Conservation (phyloP, 2,329 filamentous ascomycete species). For the Beauveria asiatica region DNA sequence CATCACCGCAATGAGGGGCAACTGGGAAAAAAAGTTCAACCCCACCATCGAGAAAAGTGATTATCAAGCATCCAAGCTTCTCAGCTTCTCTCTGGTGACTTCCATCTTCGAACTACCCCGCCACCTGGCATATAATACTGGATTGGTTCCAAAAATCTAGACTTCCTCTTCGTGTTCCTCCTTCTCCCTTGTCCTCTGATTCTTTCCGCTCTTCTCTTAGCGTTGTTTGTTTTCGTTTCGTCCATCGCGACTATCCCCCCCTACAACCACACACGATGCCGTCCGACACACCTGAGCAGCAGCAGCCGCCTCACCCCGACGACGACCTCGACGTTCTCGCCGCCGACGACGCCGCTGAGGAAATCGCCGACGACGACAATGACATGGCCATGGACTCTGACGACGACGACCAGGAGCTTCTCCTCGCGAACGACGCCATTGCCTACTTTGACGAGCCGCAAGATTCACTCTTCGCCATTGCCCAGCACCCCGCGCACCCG, state of each 20-base stretch:
- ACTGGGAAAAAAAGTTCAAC: conserved; percentile 8
- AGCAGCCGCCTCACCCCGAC: conserved; percentile 25
- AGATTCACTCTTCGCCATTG: conserved; percentile 90
- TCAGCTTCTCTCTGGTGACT: background rate
- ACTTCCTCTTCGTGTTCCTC: background rate
- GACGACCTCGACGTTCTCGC: conserved; percentile 63
- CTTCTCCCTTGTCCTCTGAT: background rate
- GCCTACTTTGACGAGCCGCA: conserved; percentile 88
- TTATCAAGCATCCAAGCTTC: conserved; percentile 9
- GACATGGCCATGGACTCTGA: conserved; percentile 77
- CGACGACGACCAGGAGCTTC: conserved; percentile 63
- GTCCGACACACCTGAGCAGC: background rate
- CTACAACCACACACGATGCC: background rate
- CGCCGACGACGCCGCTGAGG: conserved; percentile 69
- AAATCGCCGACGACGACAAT: conserved; percentile 52
- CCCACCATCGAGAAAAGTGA: conserved; percentile 11
- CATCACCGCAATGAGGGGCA: conserved; percentile 8
- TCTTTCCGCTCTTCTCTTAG: background rate
- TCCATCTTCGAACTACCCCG: background rate
- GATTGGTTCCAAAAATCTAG: background rate
- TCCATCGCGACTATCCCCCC: background rate
- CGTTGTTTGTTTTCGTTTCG: background rate
- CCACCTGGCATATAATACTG: background rate
- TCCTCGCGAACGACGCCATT: conserved; percentile 82
- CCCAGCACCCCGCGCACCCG: conserved; percentile 75